Percentiles rank a stretch among this genome's conserved stretches.
phyloP scores from a whole-genome alignment of 2,329 filamentous ascomycete genomes.

The Fusarium tanahbumbuense region DNA sequence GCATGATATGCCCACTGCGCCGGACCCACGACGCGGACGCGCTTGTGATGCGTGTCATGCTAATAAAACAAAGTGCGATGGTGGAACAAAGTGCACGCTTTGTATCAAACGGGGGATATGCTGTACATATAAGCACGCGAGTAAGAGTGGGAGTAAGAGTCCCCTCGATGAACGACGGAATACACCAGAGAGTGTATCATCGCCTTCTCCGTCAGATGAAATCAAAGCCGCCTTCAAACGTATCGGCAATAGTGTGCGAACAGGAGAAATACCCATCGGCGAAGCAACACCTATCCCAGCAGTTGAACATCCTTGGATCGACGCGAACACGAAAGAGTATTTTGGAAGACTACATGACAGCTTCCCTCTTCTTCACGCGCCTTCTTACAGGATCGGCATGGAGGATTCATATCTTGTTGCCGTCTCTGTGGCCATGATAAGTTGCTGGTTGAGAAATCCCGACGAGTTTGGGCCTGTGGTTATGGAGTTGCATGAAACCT shows the following conservation, averaged over 20 bases:
- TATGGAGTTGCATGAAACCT: conserved; percentile 47
- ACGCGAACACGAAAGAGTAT: conserved; percentile 47
- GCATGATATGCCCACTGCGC: conserved; percentile 49
- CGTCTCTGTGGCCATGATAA: conserved; percentile 53
- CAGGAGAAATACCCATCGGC: conserved; percentile 21
- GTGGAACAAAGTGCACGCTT: conserved; percentile 53
- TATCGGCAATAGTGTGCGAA: conserved; percentile 10
- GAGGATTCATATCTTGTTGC: conserved; percentile 44
- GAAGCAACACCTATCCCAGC: conserved; percentile 7
- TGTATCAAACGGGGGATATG: conserved; percentile 54
- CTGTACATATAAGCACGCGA: conserved; percentile 52
- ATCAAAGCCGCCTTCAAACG: conserved; percentile 20
- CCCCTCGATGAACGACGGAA: not conserved
- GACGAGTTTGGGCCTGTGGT: conserved; percentile 43
- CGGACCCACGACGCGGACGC: conserved; percentile 51
- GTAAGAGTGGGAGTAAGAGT: conserved; percentile 12
- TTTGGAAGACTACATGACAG: conserved; percentile 55
- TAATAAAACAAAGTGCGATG: conserved; percentile 60
- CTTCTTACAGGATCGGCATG: conserved; percentile 48
- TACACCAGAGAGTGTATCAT: not conserved
- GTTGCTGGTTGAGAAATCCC: conserved; percentile 52
- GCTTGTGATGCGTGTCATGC: conserved; percentile 59
- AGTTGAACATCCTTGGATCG: conserved; percentile 34
- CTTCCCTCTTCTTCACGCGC: conserved; percentile 56
- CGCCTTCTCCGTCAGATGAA: conserved; percentile 11